These are phyloP conservation scores for Spergularia marina DNA, from an alignment of 148 eudicot species.

Conservation along the genomic window DNA sequence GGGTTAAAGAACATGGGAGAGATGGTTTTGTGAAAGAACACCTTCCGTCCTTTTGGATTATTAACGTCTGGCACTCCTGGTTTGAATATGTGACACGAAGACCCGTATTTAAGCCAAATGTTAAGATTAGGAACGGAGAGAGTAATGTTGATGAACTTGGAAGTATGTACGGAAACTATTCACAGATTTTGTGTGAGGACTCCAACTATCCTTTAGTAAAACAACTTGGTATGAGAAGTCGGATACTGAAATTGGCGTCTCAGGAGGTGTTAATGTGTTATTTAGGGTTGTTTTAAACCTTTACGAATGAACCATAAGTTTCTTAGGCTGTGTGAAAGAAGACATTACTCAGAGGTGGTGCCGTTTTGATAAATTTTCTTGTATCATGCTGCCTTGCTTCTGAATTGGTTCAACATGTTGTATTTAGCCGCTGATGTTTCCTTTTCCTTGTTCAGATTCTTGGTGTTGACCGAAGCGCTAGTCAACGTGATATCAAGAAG, in stretches of 20 bases:
- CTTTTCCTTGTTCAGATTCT: slow-evolving; percentile 52
- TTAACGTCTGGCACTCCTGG: background rate
- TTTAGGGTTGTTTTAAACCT: background rate
- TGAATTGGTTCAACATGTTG: background rate
- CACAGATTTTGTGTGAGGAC: background rate
- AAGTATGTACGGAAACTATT: background rate
- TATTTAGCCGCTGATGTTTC: slow-evolving; percentile 5
- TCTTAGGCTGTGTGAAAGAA: background rate
- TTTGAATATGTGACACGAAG: no score
- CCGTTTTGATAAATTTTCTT: background rate
- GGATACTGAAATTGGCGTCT: background rate
- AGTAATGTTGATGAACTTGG: background rate
- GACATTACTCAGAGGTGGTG: background rate
- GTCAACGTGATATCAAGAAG: slow-evolving; percentile 86
- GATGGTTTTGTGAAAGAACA: background rate
- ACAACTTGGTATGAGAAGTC: background rate
- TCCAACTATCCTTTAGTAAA: background rate
- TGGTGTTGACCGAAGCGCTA: slow-evolving; percentile 79
- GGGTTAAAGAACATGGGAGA: background rate
- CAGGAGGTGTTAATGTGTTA: no score
- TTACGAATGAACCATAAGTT: background rate
- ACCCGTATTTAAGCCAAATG: no score
- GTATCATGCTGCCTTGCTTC: background rate
- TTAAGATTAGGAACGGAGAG: background rate
- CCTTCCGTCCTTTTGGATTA: no score